These are phyloP conservation scores for Xylariaceae sp. DNA, from an alignment of 2,329 filamentous ascomycete species.

Conservation along the genomic window DNA sequence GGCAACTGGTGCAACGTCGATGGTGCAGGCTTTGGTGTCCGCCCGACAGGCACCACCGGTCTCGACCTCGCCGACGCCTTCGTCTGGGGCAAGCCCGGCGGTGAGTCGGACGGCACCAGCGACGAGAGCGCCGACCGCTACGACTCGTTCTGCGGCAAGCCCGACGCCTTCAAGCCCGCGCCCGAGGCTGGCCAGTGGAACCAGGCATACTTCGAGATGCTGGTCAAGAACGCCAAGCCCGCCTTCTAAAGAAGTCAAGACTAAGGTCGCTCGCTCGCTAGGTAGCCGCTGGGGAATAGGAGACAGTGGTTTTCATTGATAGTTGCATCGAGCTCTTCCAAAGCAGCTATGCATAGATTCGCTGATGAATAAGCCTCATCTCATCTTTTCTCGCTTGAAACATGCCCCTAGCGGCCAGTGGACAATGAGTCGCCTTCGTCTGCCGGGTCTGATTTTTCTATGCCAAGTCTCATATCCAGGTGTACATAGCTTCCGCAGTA, in stretches of 20 bases:
- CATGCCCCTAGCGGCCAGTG: background rate
- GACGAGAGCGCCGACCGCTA: constrained; percentile 53
- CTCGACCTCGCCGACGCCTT: constrained; percentile 63
- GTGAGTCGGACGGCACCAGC: constrained; percentile 54
- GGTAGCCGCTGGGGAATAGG: constrained; percentile 3
- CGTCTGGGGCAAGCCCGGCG: constrained; percentile 69
- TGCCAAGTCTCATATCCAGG: constrained; percentile 30
- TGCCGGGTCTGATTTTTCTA: constrained; percentile 2
- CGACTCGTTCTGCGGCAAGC: constrained; percentile 61
- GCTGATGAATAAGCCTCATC: background rate
- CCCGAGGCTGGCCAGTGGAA: constrained; percentile 78
- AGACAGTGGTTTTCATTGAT: background rate
- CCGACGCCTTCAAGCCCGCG: constrained; percentile 66
- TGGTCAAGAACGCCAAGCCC: constrained; percentile 62
- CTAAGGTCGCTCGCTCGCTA: constrained; percentile 3
- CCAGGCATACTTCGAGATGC: constrained; percentile 65
- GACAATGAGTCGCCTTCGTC: background rate
- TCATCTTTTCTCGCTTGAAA: background rate
- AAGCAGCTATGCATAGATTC: background rate
- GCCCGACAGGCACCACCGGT: constrained; percentile 62
- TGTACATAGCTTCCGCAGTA: constrained; percentile 41
- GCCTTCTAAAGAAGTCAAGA: constrained; percentile 46
- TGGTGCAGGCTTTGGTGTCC: constrained; percentile 63
- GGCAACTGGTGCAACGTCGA: constrained; percentile 69
- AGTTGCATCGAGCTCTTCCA: constrained; percentile 1